Percentiles rank a stretch among this genome's conserved stretches.
These are phyloP conservation scores for Fraxinus paxiana DNA, from an alignment of 305 asterid genomes.

Conservation along the genomic window DNA sequence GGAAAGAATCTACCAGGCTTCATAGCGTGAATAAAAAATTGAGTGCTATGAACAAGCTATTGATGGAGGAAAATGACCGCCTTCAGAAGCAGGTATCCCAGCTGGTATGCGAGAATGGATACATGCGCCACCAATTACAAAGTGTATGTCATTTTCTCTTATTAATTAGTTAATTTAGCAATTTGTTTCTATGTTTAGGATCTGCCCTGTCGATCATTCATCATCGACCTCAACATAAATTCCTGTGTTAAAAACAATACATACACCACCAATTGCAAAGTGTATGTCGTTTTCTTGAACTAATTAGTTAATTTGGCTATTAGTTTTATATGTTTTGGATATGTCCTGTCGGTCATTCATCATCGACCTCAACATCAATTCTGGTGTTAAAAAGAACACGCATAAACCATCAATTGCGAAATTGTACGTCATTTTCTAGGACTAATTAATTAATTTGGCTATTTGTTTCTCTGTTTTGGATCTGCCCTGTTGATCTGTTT, in stretches of 20 bases:
- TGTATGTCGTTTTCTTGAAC: conserved; percentile 40
- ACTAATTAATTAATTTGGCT: background rate
- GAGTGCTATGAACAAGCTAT: conserved; percentile 78
- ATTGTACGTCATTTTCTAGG: background rate
- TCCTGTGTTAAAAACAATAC: background rate
- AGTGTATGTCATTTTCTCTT: conserved; percentile 44
- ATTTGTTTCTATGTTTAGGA: background rate
- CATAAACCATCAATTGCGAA: background rate
- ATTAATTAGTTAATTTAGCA: background rate
- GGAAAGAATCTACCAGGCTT: conserved; percentile 57
- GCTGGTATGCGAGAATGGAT: conserved; percentile 88
- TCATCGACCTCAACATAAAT: background rate
- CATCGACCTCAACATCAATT: background rate
- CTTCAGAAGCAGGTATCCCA: conserved; percentile 93
- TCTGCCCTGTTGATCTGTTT: background rate
- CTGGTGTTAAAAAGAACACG: background rate
- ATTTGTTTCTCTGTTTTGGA: background rate
- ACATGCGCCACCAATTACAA: conserved; percentile 78
- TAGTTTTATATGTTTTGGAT: background rate
- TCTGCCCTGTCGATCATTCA: background rate
- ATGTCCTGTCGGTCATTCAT: background rate
- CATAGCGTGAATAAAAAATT: conserved; percentile 86
- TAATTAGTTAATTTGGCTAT: background rate
- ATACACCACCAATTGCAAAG: conserved; percentile 75
- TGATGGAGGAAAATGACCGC: conserved; percentile 98